Percentiles rank a stretch among this genome's conserved stretches.
These are phyloP conservation scores for Picochlorum sp. DNA, from an alignment of 139 green algal species.

Conservation along the genomic window DNA sequence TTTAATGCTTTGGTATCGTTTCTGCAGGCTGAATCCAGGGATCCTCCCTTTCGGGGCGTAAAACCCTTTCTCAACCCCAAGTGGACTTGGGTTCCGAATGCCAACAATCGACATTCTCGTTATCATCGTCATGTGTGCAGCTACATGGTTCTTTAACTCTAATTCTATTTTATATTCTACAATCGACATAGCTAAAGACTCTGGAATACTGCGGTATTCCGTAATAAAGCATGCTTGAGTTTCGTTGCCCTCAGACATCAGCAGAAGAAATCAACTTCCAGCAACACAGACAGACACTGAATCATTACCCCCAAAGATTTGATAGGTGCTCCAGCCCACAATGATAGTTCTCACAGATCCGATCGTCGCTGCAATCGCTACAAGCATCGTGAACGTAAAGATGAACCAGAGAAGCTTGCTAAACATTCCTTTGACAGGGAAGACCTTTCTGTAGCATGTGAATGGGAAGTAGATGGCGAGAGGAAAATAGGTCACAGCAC, in stretches of 20 bases:
- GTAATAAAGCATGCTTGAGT: not conserved
- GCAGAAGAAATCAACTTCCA: not conserved
- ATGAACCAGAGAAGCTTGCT: not conserved
- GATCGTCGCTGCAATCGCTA: not conserved
- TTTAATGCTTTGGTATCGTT: not conserved
- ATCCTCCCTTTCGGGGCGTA: no score
- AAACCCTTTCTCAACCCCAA: no score
- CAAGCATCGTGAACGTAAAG: not conserved
- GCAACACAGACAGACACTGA: not conserved
- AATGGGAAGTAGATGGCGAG: conserved; percentile 27
- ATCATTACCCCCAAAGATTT: not conserved
- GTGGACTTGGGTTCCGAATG: no score
- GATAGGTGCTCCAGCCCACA: not conserved
- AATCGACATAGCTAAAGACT: not conserved
- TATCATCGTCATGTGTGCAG: not conserved
- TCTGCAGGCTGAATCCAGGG: not conserved
- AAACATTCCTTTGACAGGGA: not conserved
- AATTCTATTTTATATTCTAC: not conserved
- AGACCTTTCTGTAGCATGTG: conserved; percentile 3
- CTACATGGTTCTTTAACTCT: not conserved
- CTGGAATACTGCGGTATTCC: not conserved
- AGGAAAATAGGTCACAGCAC: conserved; percentile 23
- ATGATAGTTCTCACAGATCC: not conserved
- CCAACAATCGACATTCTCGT: no score
- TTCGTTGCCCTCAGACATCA: not conserved